Evolutionary conservation across 805 yeast species (phyloP), one percentile per base, ranked within the genome.

Genomic region (Debaryomyces castellii): DNA sequence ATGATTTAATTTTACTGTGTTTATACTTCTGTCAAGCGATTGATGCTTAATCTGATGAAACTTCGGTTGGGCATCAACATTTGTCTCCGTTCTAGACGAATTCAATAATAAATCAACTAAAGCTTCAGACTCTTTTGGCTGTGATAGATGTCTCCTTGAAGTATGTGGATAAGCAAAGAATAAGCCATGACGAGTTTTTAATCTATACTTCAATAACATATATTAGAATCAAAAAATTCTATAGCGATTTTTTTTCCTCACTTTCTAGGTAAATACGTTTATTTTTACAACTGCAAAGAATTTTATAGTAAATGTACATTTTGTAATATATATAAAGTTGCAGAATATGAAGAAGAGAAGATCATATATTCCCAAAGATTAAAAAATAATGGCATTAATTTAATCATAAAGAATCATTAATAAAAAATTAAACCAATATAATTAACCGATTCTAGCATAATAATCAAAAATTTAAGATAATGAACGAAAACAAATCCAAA

Each of bases 291-390:
- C 34, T 5, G 5, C 14, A 35, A 21, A 37, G 12, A 23, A 9
- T 18, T 18, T 40, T 42, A 41, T 46, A 44, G 43, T 43, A 50
- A 47, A 49, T 46, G 51, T 48, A 48, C 48, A 43, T 41, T 45
- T 48, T 28, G 37, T 38, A 41, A 32, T 43, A 43, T 50, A 42
- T 40, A 46, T 42, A 40, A 42, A 43, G 41, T 43, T 42, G 41
- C 46, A 30, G 34, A n/a, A 38, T 16, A 30, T 38, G 41, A n/a
- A 27, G 30, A 25, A 38, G 18, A 30, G 37, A 14, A 37, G 38
- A 24, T 25, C 16, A 23, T 14, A 28, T 18, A 17, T 36, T 20
- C 30, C 33, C 34, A 27, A 14, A 12, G 32, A 12, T 10, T 22
- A 30, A 6, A 32, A 40, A 14, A 28, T 23, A 38, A 38, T 16